Conservation (phyloP, 208 protist genomes). For the Wallacemonas sp. region DNA sequence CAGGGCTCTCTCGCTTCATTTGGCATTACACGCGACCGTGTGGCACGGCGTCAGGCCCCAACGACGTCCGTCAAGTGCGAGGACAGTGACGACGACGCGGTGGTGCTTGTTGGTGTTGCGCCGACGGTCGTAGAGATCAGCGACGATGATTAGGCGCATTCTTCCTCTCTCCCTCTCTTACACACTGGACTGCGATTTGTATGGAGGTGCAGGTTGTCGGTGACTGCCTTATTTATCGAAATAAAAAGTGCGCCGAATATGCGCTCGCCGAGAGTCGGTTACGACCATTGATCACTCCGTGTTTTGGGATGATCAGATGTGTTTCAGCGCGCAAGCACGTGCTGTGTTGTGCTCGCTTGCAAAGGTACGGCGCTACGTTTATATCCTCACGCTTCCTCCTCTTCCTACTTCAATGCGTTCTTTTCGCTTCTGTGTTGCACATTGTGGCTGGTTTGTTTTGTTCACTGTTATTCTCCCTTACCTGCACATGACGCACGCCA, state of each 20-base stretch:
- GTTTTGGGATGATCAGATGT: too few relatives aligned
- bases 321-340: too few relatives aligned
- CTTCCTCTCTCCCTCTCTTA: slow-evolving; percentile 4
- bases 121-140: slow-evolving; percentile 49
- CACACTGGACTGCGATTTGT: not conserved
- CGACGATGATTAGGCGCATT: slow-evolving; percentile 36
- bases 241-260: too few relatives aligned
- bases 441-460: not conserved
- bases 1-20: too few relatives aligned
- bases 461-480: not conserved
- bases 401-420: not conserved
- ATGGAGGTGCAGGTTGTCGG: not conserved
- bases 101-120: slow-evolving; percentile 19
- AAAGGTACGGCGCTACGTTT: not conserved
- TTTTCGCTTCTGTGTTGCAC: slow-evolving; percentile 4
- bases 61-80: not conserved
- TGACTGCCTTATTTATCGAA: too few relatives aligned
- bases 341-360: too few relatives aligned
- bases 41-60: not conserved
- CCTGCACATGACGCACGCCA: not conserved
- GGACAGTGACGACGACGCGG: slow-evolving; percentile 24
- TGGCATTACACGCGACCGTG: too few relatives aligned
- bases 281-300: too few relatives aligned
- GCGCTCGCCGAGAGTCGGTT: too few relatives aligned
- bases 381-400: slow-evolving; percentile 10